Conservation (phyloP, 495 filamentous ascomycete species). For the Recurvomyces mirabilis region DNA sequence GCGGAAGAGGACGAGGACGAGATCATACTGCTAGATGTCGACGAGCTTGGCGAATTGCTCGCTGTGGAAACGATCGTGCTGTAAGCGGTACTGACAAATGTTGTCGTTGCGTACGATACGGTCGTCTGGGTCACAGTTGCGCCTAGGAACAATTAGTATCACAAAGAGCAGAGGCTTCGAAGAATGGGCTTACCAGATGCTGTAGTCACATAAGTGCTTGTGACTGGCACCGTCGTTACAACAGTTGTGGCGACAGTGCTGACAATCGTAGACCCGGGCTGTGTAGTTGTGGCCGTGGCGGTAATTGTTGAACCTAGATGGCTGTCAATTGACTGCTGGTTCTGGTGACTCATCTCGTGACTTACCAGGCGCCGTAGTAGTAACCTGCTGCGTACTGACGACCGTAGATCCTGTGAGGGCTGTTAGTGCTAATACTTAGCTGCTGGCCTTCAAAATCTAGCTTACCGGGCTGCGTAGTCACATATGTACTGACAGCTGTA, state of each 20-base stretch:
- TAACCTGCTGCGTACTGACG: background rate
- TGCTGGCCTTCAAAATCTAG: too few species aligned
- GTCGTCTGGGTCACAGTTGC: background rate
- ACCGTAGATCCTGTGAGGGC: too few species aligned
- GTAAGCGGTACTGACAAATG: background rate
- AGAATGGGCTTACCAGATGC: background rate
- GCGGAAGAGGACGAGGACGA: background rate
- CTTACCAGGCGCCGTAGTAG: background rate
- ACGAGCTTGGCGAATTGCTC: background rate
- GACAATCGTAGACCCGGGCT: too few species aligned
- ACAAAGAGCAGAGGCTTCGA: too few species aligned
- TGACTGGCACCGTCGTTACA: background rate
- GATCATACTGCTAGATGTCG: background rate
- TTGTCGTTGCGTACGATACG: background rate
- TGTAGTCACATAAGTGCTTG: background rate
- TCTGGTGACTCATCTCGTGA: too few species aligned
- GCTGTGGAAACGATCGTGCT: background rate
- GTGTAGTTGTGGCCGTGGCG: background rate
- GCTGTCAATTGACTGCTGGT: too few species aligned
- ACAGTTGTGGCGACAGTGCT: background rate
- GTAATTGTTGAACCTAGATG: background rate
- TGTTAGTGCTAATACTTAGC: too few species aligned
- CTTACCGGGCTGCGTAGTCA: background rate
- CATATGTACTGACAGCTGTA: background rate
- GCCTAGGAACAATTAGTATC: background rate